Conservation (phyloP, 331 rosid species). For the Quercus phellos region DNA sequence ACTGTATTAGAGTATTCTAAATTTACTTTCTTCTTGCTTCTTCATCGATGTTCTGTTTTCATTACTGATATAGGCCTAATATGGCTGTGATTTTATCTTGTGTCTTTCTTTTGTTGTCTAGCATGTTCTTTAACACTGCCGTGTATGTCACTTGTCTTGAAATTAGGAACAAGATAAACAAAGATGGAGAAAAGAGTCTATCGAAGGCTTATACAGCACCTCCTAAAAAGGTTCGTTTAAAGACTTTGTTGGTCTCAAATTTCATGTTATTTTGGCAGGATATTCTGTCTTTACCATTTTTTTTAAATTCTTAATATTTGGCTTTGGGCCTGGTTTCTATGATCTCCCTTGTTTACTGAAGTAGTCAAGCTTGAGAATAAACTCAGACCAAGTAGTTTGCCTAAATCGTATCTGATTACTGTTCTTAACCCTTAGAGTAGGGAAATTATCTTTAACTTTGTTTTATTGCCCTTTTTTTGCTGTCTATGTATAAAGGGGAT, state of each 20-base stretch:
- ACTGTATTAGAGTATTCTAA: background rate
- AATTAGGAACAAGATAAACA: conserved; percentile 21
- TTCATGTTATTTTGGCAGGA: background rate
- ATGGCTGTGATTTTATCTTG: background rate
- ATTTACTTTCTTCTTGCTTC: background rate
- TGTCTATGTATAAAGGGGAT: background rate
- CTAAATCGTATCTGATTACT: background rate
- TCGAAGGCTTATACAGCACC: conserved; percentile 28
- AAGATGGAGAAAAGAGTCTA: background rate
- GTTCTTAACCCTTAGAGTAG: background rate
- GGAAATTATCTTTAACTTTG: background rate
- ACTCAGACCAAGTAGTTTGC: background rate
- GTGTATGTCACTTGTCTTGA: background rate
- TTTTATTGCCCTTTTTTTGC: background rate
- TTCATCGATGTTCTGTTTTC: background rate
- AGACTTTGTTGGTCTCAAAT: background rate
- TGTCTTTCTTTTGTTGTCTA: background rate
- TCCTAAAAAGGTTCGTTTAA: conserved; percentile 32
- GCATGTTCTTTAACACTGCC: background rate
- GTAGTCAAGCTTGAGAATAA: background rate
- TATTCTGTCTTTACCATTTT: background rate
- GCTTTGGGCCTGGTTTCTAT: background rate
- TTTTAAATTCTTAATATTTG: background rate
- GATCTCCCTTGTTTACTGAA: background rate
- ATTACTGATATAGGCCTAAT: background rate